Evolutionary conservation across 2,329 filamentous ascomycete species (phyloP), one percentile per base, ranked within the genome.

Genomic region (Penicillium sp.): DNA sequence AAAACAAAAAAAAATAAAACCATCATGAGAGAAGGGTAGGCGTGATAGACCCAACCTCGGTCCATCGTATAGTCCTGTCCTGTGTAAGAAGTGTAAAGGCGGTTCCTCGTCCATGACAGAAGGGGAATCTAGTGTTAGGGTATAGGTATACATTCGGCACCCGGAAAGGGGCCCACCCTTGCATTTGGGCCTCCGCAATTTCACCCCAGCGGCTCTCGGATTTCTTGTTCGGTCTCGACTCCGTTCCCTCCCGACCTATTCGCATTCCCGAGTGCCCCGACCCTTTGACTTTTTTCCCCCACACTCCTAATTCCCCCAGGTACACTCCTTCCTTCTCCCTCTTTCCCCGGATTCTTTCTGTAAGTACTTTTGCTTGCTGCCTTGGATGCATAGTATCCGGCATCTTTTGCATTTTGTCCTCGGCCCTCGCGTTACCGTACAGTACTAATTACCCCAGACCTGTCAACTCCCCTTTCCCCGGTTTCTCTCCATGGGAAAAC

Each of bases 201-300:
- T 53, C 59, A 33, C 52, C 52, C 56, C 54, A 56, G 58, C 55
- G 55, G 57, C 54, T 60, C 58, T 58, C 57, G 56, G 56, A 53
- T 44, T 52, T 59, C 54, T 48, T 48, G 47, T 45, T 52, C 42
- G 41, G 45, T 45, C 52, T 49, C 57, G 52, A 45, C 53, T 43
- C 57, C 56, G 58, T 64, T 62, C 60, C 57, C 53, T 60, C 54
- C 58, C 61, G 57, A 63, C 46, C 44, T 41, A 45, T 56, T 56
- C 49, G 51, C 54, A 49, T 58, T 66, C 46, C 65, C 65, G 64
- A 64, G 57, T 60, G 58, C 66, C 63, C 66, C 67, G 63, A 65
- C 61, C 16, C 34, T 60, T 58, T 60, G 59, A 47, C 52, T 58
- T 60, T 58, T 60, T 58, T 69, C 65, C 67, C 66, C 67, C 68